Conservation (phyloP, 352 stramenopile species). For the Phytophthora pini region DNA sequence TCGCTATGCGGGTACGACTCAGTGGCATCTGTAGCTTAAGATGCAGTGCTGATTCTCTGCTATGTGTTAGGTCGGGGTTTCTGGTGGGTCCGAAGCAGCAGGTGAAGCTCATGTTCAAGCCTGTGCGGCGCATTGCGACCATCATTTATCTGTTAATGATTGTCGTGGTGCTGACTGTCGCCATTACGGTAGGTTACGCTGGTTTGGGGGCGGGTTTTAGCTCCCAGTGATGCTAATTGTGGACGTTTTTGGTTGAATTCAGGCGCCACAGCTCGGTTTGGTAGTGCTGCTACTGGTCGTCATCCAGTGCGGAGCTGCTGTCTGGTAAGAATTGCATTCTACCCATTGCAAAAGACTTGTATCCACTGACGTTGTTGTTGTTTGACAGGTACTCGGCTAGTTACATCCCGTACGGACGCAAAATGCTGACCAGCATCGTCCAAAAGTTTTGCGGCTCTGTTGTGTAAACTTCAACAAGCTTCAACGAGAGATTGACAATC, state of each 20-base stretch:
- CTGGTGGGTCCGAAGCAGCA: conserved; percentile 83
- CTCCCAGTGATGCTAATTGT: conserved; percentile 1
- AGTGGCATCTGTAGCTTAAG: not conserved
- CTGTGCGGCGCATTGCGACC: conserved; percentile 72
- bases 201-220: not conserved
- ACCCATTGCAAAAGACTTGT: not conserved
- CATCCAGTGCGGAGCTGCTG: conserved; percentile 74
- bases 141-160: conserved; percentile 85
- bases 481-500: not conserved
- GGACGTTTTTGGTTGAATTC: conserved; percentile 4
- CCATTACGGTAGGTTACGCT: conserved; percentile 57
- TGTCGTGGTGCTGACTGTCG: conserved; percentile 70
- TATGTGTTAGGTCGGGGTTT: conserved; percentile 66
- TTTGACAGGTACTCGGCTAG: conserved; percentile 75
- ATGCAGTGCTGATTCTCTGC: conserved; percentile 14
- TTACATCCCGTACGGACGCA: conserved; percentile 86
- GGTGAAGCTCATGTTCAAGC: conserved; percentile 90
- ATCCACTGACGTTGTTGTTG: not conserved
- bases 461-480: conserved; percentile 17
- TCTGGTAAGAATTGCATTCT: conserved; percentile 56
- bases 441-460: conserved; percentile 66
- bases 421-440: conserved; percentile 72
- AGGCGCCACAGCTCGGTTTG: conserved; percentile 70
- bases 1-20: conserved; percentile 75
- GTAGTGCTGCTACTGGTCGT: conserved; percentile 83